These are phyloP conservation scores for Tuber brumale DNA, from an alignment of 495 filamentous ascomycete species.

Conservation along the genomic window DNA sequence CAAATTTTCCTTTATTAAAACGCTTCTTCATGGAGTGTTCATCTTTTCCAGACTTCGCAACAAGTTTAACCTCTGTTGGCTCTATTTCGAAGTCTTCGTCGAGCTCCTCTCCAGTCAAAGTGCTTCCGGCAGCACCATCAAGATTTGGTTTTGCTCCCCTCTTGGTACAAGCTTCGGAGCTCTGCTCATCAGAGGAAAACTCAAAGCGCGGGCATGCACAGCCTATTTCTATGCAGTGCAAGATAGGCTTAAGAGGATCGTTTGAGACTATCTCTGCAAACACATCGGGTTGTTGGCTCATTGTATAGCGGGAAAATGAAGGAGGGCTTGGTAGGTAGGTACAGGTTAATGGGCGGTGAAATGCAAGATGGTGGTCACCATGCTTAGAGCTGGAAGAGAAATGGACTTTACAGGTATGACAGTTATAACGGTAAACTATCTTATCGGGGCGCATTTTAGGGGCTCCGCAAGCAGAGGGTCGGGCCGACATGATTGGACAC, in stretches of 20 bases:
- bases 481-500: neutral
- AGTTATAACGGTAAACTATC: slow-evolving; percentile 7
- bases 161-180: neutral
- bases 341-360: slow-evolving; percentile 15
- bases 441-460: neutral
- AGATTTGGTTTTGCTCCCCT: slow-evolving; percentile 6
- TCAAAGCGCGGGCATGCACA: slow-evolving; percentile 25
- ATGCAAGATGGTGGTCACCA: slow-evolving; percentile 17
- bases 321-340: slow-evolving; percentile 6
- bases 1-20: slow-evolving; percentile 18
- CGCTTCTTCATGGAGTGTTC: slow-evolving; percentile 14
- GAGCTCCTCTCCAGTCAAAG: slow-evolving; percentile 14
- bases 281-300: neutral
- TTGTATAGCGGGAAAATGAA: slow-evolving; percentile 10
- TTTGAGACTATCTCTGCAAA: neutral
- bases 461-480: neutral
- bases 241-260: neutral
- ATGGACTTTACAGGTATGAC: slow-evolving; percentile 29
- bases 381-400: slow-evolving; percentile 8
- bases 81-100: slow-evolving; percentile 10
- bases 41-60: slow-evolving; percentile 3
- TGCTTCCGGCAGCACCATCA: slow-evolving; percentile 24
- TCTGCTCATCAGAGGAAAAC: neutral
- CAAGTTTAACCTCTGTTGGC: neutral
- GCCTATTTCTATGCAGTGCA: slow-evolving; percentile 1